A percentile compares a stretch with the other conserved stretches of the same genome.
These are phyloP conservation scores for Hypoxylon sp. DNA, from an alignment of 2,329 filamentous ascomycete species.

Conservation along the genomic window DNA sequence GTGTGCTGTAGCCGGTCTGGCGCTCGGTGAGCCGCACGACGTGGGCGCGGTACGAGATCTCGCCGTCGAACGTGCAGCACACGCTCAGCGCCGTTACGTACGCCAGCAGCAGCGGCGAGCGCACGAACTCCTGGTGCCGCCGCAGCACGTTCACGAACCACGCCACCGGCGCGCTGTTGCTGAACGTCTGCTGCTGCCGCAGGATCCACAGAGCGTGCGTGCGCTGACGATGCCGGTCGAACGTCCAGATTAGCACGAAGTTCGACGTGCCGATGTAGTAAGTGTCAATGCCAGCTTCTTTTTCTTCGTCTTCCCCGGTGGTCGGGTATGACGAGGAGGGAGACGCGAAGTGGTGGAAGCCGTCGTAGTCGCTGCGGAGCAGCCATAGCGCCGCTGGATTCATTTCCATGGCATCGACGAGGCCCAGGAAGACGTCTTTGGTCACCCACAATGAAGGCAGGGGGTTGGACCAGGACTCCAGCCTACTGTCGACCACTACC, in stretches of 20 bases:
- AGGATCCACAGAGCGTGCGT: constrained; percentile 47
- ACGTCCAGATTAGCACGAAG: constrained; percentile 50
- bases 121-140: constrained; percentile 41
- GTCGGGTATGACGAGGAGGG: constrained; percentile 6
- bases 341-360: constrained; percentile 47
- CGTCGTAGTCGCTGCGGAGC: constrained; percentile 49
- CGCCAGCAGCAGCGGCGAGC: constrained; percentile 45
- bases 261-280: constrained; percentile 47
- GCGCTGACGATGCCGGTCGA: constrained; percentile 33
- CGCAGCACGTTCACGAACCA: constrained; percentile 46
- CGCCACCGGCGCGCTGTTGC: constrained; percentile 31
- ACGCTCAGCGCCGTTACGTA: constrained; percentile 45
- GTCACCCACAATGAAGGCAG: constrained; percentile 42
- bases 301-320: neutral
- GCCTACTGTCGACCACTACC: constrained; percentile 36
- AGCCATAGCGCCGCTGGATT: constrained; percentile 48
- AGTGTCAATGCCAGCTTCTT: constrained; percentile 32
- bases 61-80: constrained; percentile 47
- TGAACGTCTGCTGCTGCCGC: constrained; percentile 33
- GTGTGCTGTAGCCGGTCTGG: constrained; percentile 41
- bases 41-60: constrained; percentile 42
- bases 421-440: constrained; percentile 45
- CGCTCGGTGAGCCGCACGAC: constrained; percentile 38
- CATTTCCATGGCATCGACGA: constrained; percentile 47
- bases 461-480: constrained; percentile 39